These are phyloP conservation scores for Penicillium sp. DNA, from an alignment of 2,329 filamentous ascomycete species.

Conservation along the genomic window DNA sequence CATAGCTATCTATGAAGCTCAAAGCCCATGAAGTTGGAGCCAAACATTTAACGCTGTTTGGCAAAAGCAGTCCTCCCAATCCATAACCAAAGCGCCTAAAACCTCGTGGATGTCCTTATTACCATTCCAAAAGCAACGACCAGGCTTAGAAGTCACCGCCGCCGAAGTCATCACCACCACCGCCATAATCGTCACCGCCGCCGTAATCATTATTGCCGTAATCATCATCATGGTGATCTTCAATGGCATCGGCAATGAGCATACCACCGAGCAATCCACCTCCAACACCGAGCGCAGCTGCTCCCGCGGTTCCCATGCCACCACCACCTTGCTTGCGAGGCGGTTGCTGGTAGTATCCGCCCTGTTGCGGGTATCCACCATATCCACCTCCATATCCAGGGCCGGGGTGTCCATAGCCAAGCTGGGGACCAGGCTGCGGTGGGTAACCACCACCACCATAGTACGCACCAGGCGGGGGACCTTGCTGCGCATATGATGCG, in stretches of 20 bases:
- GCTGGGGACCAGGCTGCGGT: conserved; percentile 21
- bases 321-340: conserved; percentile 49
- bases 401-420: conserved; percentile 16
- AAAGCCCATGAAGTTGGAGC: conserved; percentile 4
- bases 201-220: conserved; percentile 27
- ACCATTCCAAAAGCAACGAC: neutral
- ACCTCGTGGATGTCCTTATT: neutral
- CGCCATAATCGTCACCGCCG: conserved; percentile 34
- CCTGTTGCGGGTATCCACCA: conserved; percentile 37
- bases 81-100: conserved; percentile 6
- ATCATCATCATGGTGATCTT: conserved; percentile 54
- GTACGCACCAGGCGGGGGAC: conserved; percentile 26
- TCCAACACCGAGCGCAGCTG: conserved; percentile 74
- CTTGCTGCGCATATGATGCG: conserved; percentile 27
- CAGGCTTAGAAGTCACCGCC: conserved; percentile 29
- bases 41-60: conserved; percentile 1
- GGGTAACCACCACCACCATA: conserved; percentile 38
- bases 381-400: conserved; percentile 30
- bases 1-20: conserved; percentile 3
- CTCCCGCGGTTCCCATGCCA: conserved; percentile 69
- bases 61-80: conserved; percentile 4
- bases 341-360: conserved; percentile 42
- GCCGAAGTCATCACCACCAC: conserved; percentile 34
- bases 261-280: conserved; percentile 79
- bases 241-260: conserved; percentile 66